phyloP scores from a whole-genome alignment of 257 asterid species.

The Solanum clarkiae region DNA sequence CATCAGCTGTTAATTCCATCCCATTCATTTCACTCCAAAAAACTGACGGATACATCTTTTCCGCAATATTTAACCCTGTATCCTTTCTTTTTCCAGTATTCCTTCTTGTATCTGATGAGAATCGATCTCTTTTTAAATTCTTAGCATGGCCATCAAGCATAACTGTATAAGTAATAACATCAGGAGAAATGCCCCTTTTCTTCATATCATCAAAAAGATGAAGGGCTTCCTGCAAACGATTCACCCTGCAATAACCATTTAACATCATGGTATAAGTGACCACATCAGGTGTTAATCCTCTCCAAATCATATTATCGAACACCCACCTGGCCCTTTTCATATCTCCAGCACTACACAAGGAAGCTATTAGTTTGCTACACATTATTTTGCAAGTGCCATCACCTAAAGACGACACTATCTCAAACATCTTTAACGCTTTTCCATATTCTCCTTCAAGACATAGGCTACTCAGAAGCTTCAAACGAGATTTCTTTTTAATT shows the following conservation, averaged over 20 bases:
- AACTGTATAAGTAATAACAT: slow-evolving; percentile 57
- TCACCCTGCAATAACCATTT: slow-evolving; percentile 63
- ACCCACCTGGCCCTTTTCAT: slow-evolving; percentile 51
- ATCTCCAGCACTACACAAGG: slow-evolving; percentile 53
- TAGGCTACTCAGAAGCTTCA: slow-evolving; percentile 52
- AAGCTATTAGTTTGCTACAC: slow-evolving; percentile 38
- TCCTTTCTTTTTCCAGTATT: background rate
- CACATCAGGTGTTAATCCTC: slow-evolving; percentile 54
- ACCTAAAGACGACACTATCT: slow-evolving; percentile 19
- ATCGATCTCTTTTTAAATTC: slow-evolving; percentile 12
- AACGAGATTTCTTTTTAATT: slow-evolving; percentile 26
- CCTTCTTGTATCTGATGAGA: slow-evolving; percentile 1
- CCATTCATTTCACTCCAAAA: slow-evolving; percentile 36
- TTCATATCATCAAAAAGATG: slow-evolving; percentile 55
- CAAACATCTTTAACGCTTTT: slow-evolving; percentile 27
- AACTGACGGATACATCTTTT: slow-evolving; percentile 9
- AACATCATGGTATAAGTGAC: slow-evolving; percentile 57
- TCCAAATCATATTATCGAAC: slow-evolving; percentile 34
- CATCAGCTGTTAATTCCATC: slow-evolving; percentile 46
- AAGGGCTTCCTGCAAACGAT: slow-evolving; percentile 36
- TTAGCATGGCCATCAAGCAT: slow-evolving; percentile 55
- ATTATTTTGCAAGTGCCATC: slow-evolving; percentile 34
- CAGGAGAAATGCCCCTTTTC: slow-evolving; percentile 53
- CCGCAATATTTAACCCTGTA: background rate
- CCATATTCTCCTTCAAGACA: slow-evolving; percentile 40